These are phyloP conservation scores for Phialophora macrospora DNA, from an alignment of 2,329 filamentous ascomycete species.

Conservation along the genomic window DNA sequence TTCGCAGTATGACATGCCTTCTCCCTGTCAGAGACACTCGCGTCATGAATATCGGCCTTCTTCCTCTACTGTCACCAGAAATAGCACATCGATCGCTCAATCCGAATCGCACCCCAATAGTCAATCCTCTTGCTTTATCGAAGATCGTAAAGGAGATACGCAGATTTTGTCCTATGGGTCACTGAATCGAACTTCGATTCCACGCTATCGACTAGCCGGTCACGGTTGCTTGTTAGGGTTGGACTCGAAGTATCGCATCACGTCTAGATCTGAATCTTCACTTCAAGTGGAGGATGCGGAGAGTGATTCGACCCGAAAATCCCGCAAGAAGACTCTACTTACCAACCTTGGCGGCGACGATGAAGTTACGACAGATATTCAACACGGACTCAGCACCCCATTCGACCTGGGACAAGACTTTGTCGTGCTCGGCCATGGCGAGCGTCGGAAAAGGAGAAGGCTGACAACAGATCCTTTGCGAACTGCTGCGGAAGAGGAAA, in stretches of 20 bases:
- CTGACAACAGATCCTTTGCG: slow-evolving; percentile 34
- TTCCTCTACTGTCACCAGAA: neutral
- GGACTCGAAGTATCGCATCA: slow-evolving; percentile 64
- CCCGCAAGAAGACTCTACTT: slow-evolving; percentile 47
- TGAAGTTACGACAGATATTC: slow-evolving; percentile 38
- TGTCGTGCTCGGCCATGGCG: slow-evolving; percentile 46
- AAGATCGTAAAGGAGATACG: slow-evolving; percentile 75
- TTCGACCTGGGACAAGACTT: slow-evolving; percentile 30
- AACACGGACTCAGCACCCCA: slow-evolving; percentile 35
- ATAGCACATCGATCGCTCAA: neutral
- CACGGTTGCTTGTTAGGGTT: slow-evolving; percentile 72
- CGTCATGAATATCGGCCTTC: neutral
- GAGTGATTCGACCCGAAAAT: slow-evolving; percentile 46
- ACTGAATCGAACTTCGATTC: slow-evolving; percentile 72
- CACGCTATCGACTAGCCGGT: slow-evolving; percentile 71
- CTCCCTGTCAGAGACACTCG: neutral
- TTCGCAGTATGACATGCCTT: neutral
- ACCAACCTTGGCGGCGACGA: slow-evolving; percentile 40
- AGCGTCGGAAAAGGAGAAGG: slow-evolving; percentile 29
- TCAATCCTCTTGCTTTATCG: slow-evolving; percentile 23
- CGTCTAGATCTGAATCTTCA: slow-evolving; percentile 65
- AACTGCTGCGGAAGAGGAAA: slow-evolving; percentile 54
- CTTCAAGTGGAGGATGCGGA: slow-evolving; percentile 45
- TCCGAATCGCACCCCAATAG: neutral
- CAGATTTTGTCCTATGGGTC: slow-evolving; percentile 76